These are phyloP conservation scores for Aspergillus haitiensis DNA, from an alignment of 495 filamentous ascomycete genomes.

Conservation along the genomic window DNA sequence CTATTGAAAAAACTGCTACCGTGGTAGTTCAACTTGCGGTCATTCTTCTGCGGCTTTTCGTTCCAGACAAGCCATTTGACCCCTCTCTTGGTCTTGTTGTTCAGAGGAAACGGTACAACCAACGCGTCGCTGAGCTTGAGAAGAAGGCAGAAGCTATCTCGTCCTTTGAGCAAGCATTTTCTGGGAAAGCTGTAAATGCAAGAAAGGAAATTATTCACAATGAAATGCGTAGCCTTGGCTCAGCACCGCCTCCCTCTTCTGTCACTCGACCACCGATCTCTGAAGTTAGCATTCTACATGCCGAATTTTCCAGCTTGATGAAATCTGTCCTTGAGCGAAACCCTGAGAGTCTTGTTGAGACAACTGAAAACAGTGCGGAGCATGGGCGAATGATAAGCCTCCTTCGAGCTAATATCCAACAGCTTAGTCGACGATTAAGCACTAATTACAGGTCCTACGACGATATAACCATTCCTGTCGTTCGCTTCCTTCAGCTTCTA, in stretches of 20 bases:
- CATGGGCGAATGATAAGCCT: constrained; percentile 47
- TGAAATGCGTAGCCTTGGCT: constrained; percentile 62
- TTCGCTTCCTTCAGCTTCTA: constrained; percentile 80
- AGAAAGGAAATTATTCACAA: constrained; percentile 59
- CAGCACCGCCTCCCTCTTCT: constrained; percentile 57
- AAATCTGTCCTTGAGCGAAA: constrained; percentile 61
- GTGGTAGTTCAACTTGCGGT: constrained; percentile 42
- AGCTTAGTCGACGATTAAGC: constrained; percentile 64
- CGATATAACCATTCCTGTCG: constrained; percentile 75
- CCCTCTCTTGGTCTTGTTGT: constrained; percentile 77
- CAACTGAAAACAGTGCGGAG: constrained; percentile 16
- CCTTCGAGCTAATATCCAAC: constrained; percentile 68
- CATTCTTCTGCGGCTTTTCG: constrained; percentile 67
- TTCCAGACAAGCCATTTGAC: constrained; percentile 83
- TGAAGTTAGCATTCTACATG: constrained; percentile 69
- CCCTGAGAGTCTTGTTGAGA: constrained; percentile 42
- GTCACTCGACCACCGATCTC: constrained; percentile 71
- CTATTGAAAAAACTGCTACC: constrained; percentile 30
- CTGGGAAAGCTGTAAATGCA: constrained; percentile 63
- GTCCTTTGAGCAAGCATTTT: constrained; percentile 64
- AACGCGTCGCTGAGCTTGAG: constrained; percentile 54
- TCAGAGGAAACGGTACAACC: constrained; percentile 62
- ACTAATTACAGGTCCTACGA: constrained; percentile 72
- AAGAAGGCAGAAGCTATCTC: constrained; percentile 60
- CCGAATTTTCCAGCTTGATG: constrained; percentile 76